Evolutionary conservation across 169 alveolate genomes (phyloP).

Genomic region (Toxoplasma gondii): DNA sequence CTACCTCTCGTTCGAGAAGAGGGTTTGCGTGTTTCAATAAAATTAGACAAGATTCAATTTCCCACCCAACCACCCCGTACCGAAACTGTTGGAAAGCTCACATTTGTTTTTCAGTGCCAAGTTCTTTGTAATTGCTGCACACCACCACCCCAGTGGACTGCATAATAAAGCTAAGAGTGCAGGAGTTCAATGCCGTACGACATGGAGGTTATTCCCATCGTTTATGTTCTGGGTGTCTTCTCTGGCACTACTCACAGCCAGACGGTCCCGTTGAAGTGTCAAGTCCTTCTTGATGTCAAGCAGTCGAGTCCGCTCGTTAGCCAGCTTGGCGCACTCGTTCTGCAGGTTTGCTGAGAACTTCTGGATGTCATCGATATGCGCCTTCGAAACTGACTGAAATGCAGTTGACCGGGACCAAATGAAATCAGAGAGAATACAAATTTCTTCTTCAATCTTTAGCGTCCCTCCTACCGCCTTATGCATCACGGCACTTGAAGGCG

Average conservation of each 20-base stretch:
- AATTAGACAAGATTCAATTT: too few species aligned
- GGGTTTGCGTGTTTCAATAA: too few species aligned
- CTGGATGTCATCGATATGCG: slow-evolving; percentile 39
- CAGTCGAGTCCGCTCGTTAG: slow-evolving; percentile 9
- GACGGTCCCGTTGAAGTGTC: slow-evolving; percentile 7
- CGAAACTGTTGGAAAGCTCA: too few species aligned
- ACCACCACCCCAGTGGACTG: too few species aligned
- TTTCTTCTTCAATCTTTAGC: not conserved
- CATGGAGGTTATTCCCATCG: not conserved
- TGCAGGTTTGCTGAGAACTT: slow-evolving; percentile 32
- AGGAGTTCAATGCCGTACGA: too few species aligned
- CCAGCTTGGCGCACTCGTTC: slow-evolving; percentile 47
- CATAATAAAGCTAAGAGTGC: too few species aligned
- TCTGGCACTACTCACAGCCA: not conserved
- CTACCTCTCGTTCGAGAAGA: too few species aligned
- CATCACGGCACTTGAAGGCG: not conserved
- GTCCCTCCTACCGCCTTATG: not conserved
- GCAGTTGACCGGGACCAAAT: too few species aligned
- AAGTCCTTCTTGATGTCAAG: slow-evolving; percentile 34
- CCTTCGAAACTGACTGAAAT: slow-evolving; percentile 5
- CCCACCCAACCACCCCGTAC: too few species aligned
- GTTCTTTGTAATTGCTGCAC: too few species aligned
- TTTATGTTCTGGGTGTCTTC: not conserved
- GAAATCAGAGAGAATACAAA: too few species aligned
- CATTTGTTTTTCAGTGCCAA: too few species aligned